Evolutionary conservation across 331 rosid species (phyloP).

Genomic region (Pyrus hybrid): DNA sequence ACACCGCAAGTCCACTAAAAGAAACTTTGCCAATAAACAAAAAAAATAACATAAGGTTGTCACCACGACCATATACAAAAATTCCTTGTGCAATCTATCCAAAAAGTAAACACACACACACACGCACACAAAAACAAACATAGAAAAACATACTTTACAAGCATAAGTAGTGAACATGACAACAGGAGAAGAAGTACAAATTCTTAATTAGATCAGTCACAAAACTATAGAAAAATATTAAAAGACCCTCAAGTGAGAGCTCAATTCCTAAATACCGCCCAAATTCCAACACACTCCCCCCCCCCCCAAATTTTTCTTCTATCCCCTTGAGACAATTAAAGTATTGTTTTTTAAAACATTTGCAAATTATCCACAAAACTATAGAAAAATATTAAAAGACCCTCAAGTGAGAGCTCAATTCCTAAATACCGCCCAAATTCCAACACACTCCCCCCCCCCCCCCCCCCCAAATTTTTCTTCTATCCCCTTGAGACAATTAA

Average conservation of each 20-base stretch:
- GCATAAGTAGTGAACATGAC: too few species aligned
- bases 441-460: too few species aligned
- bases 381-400: too few species aligned
- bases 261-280: not conserved
- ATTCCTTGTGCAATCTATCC: not conserved
- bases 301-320: too few species aligned
- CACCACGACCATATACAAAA: not conserved
- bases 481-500: not conserved
- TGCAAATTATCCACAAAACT: not conserved
- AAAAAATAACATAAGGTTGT: slow-evolving; percentile 19
- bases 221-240: not conserved
- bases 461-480: too few species aligned
- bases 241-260: not conserved
- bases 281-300: too few species aligned
- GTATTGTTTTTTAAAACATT: not conserved
- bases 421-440: not conserved
- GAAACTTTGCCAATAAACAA: slow-evolving; percentile 49
- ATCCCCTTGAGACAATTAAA: not conserved
- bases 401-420: not conserved
- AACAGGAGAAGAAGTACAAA: not conserved
- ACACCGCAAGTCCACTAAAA: slow-evolving; percentile 80
- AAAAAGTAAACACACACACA: not conserved
- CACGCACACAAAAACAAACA: not conserved
- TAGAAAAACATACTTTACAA: not conserved
- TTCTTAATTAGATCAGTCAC: not conserved